Percentiles rank a stretch among this genome's conserved stretches.
Evolutionary conservation across 1,284 basidiomycete species (phyloP).

Genomic region (Cutaneotrichosporon sp.): DNA sequence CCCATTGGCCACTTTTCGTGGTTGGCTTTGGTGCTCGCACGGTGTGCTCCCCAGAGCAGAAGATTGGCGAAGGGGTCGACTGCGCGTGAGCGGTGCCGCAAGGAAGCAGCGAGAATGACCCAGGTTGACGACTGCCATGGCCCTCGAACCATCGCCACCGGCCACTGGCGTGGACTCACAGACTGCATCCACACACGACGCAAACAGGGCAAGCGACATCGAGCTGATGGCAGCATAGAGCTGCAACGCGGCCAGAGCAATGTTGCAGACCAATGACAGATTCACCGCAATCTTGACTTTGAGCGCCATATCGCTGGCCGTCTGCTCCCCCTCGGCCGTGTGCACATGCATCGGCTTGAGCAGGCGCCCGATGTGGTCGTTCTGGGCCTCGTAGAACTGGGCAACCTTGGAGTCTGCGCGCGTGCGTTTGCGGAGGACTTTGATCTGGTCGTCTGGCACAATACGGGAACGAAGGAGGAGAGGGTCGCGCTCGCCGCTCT

Average conservation of each 20-base stretch:
- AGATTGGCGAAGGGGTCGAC: constrained; percentile 87
- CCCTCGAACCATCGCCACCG: too few species aligned
- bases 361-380: constrained; percentile 74
- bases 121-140: too few species aligned
- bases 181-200: constrained; percentile 77
- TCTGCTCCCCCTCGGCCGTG: constrained; percentile 32
- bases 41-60: constrained; percentile 74
- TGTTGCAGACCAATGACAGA: constrained; percentile 72
- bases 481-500: constrained; percentile 49
- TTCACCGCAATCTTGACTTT: constrained; percentile 84
- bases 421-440: constrained; percentile 23
- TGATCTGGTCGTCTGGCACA: constrained; percentile 45
- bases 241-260: constrained; percentile 55
- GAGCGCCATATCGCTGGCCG: constrained; percentile 31
- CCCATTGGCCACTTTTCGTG: constrained; percentile 84
- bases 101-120: too few species aligned
- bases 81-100: constrained; percentile 7
- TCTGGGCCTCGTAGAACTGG: constrained; percentile 73
- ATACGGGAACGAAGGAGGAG: constrained; percentile 46
- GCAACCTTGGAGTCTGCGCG: constrained; percentile 42
- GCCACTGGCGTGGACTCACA: too few species aligned
- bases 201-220: constrained; percentile 77
- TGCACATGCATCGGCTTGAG: constrained; percentile 81
- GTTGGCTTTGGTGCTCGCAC: constrained; percentile 67
- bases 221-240: constrained; percentile 77